Evolutionary conservation across 163 green algal genomes (phyloP).

Genomic region (Trebouxia gelatinosa): DNA sequence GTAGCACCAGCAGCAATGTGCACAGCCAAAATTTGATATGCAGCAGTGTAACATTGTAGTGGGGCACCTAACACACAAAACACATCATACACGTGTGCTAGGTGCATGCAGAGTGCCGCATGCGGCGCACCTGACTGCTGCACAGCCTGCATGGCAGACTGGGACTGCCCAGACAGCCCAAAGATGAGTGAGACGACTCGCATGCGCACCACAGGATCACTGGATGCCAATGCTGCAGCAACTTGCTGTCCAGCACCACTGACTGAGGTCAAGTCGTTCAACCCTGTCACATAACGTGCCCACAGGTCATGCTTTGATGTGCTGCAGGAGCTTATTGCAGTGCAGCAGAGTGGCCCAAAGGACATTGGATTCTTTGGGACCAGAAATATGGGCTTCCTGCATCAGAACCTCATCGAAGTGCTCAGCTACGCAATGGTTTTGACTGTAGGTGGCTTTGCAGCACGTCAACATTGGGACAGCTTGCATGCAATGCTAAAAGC

Average conservation of each 20-base stretch:
- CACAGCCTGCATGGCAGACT: background rate
- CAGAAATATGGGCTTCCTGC: constrained; percentile 96
- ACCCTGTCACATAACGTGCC: too few relatives aligned
- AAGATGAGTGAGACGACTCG: background rate
- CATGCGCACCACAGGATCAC: constrained; percentile 15
- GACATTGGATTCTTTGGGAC: constrained; percentile 97
- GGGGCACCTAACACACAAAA: too few relatives aligned
- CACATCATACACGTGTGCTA: too few relatives aligned
- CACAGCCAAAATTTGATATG: too few relatives aligned
- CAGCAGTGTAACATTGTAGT: too few relatives aligned
- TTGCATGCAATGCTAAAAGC: too few relatives aligned
- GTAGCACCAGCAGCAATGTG: too few relatives aligned
- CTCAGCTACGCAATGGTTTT: constrained; percentile 95
- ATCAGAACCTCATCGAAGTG: constrained; percentile 97
- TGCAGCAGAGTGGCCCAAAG: constrained; percentile 89
- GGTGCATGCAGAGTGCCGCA: too few relatives aligned
- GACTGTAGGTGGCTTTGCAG: constrained; percentile 82
- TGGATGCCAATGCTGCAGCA: background rate
- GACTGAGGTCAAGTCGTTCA: background rate
- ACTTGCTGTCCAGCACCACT: background rate
- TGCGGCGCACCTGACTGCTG: constrained; percentile 12
- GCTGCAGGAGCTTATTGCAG: constrained; percentile 94
- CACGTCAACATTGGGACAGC: too few relatives aligned
- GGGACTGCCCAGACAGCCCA: background rate
- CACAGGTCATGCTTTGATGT: too few relatives aligned